Percentiles rank a stretch among this genome's conserved stretches.
Evolutionary conservation across 331 rosid genomes (phyloP).

Genomic region (Spiraea crenata): DNA sequence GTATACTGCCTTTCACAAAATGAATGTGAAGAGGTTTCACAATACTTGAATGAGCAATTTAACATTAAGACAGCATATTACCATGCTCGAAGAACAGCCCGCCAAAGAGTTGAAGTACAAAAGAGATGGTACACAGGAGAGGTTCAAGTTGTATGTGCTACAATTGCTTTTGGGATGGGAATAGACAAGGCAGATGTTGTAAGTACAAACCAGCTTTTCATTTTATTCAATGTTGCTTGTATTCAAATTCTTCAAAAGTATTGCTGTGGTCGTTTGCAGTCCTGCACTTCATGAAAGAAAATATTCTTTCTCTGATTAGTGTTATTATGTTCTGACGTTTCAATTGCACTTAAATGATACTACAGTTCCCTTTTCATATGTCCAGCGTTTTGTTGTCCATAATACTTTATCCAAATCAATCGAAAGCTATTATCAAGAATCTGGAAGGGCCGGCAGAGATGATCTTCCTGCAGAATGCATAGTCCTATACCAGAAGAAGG

Average conservation of each 20-base stretch:
- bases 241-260: background rate
- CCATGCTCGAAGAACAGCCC: conserved; percentile 87
- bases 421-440: conserved; percentile 98
- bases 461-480: conserved; percentile 74
- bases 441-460: conserved; percentile 99
- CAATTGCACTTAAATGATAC: background rate
- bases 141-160: conserved; percentile 86
- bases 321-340: too few relatives aligned
- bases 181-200: conserved; percentile 97
- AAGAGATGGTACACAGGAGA: conserved; percentile 87
- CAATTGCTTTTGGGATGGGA: conserved; percentile 99
- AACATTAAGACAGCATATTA: conserved; percentile 72
- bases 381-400: conserved; percentile 93
- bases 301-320: background rate
- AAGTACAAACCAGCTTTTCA: conserved; percentile 43
- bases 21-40: conserved; percentile 84
- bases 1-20: conserved; percentile 94
- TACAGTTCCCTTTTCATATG: conserved; percentile 10
- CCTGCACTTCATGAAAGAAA: background rate
- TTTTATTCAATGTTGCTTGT: background rate
- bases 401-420: conserved; percentile 89
- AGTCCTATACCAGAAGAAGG: conserved; percentile 87
- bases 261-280: background rate
- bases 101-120: conserved; percentile 83
- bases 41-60: conserved; percentile 61